These are phyloP conservation scores for Fusarium temperatum DNA, from an alignment of 2,329 filamentous ascomycete genomes.

Conservation along the genomic window DNA sequence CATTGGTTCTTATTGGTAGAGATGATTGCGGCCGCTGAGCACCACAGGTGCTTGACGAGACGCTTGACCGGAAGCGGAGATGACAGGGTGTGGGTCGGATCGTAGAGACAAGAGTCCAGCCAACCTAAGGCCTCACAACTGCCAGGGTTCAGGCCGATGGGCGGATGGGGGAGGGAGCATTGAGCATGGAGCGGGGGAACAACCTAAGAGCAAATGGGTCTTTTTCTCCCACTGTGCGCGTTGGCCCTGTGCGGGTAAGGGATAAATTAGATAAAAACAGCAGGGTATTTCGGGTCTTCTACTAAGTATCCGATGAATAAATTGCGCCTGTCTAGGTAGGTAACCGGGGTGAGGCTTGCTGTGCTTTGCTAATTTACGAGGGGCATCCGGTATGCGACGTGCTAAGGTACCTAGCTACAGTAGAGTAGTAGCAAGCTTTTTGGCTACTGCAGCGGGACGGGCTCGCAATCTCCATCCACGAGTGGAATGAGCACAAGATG, in stretches of 20 bases:
- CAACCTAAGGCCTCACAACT: conserved; percentile 12
- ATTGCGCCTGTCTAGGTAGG: background rate
- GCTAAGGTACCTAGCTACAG: conserved; percentile 13
- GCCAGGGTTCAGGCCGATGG: conserved; percentile 27
- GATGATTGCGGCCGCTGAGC: conserved; percentile 24
- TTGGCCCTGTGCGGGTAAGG: conserved; percentile 1
- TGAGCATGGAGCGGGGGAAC: conserved; percentile 36
- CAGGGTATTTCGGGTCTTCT: conserved; percentile 8
- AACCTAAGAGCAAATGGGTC: conserved; percentile 5
- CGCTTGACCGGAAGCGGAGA: conserved; percentile 40
- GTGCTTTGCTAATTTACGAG: conserved; percentile 13
- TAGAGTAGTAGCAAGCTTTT: conserved; percentile 15
- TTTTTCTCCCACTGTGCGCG: conserved; percentile 20
- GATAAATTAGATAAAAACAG: conserved; percentile 12
- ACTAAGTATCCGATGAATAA: background rate
- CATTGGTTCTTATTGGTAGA: conserved; percentile 30
- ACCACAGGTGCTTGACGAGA: conserved; percentile 45
- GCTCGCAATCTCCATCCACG: conserved; percentile 30
- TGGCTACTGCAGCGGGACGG: conserved; percentile 26
- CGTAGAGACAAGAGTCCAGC: conserved; percentile 27
- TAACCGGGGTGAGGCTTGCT: conserved; percentile 7
- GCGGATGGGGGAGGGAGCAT: conserved; percentile 31
- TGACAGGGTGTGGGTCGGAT: conserved; percentile 33
- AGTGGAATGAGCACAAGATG: conserved; percentile 39
- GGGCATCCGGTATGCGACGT: conserved; percentile 9